These are phyloP conservation scores for Pseudognaphalium luteoalbum DNA, from an alignment of 129 eudicot species.

Conservation along the genomic window DNA sequence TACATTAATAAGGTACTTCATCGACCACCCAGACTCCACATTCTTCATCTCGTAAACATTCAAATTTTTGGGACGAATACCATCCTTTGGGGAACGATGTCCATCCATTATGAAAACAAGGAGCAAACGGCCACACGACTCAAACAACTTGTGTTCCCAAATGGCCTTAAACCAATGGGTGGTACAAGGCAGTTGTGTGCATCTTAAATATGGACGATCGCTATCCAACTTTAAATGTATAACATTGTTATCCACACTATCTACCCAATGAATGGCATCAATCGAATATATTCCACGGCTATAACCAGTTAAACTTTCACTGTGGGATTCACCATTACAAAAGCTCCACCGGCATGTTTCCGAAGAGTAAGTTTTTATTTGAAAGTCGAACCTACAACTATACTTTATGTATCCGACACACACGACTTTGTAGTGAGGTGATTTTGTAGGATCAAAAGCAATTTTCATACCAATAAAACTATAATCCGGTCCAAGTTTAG, in stretches of 20 bases:
- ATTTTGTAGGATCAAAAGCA: conserved; percentile 2
- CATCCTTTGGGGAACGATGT: too few relatives aligned
- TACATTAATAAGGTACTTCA: not conserved
- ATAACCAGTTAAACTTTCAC: not conserved
- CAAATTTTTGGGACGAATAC: not conserved
- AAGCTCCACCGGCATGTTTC: not conserved
- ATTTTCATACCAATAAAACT: not conserved
- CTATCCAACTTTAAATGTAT: not conserved
- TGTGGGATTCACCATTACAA: not conserved
- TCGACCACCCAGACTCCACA: not conserved
- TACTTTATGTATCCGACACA: not conserved
- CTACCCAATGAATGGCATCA: not conserved
- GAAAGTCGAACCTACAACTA: not conserved
- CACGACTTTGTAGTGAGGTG: not conserved
- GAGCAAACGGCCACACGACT: not conserved
- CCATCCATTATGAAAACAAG: not conserved
- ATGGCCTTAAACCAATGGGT: too few relatives aligned
- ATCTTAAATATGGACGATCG: too few relatives aligned
- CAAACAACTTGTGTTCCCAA: not conserved
- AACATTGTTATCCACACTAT: not conserved
- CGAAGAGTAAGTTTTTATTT: conserved; percentile 1
- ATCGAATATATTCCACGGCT: not conserved
- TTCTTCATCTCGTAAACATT: not conserved
- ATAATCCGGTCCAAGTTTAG: too few relatives aligned
- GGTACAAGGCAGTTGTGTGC: too few relatives aligned